These are phyloP conservation scores for Hortiboletus campestris DNA, from an alignment of 768 basidiomycete species.

Conservation along the genomic window DNA sequence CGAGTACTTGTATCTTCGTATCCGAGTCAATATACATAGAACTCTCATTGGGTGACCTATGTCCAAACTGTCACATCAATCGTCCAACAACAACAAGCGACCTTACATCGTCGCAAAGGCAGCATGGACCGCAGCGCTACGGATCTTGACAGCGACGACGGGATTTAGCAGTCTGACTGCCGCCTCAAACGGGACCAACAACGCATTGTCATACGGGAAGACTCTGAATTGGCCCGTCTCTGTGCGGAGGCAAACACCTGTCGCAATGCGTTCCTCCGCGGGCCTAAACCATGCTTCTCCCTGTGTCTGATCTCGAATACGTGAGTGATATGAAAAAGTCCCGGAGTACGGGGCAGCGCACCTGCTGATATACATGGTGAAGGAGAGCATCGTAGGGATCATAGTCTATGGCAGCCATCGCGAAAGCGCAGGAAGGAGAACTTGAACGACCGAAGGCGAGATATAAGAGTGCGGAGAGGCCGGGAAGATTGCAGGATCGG, in stretches of 20 bases:
- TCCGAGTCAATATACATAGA: slow-evolving; percentile 71
- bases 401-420: slow-evolving; percentile 56
- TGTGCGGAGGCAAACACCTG: slow-evolving; percentile 74
- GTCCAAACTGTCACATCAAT: not conserved
- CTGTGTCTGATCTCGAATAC: slow-evolving; percentile 55
- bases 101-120: slow-evolving; percentile 66
- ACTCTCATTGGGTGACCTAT: slow-evolving; percentile 50
- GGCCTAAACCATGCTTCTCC: slow-evolving; percentile 86
- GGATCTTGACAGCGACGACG: slow-evolving; percentile 76
- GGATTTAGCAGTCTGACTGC: slow-evolving; percentile 76
- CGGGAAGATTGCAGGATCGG: not conserved
- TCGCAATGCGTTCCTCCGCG: slow-evolving; percentile 71
- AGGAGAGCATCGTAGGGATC: slow-evolving; percentile 78
- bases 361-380: slow-evolving; percentile 76
- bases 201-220: slow-evolving; percentile 79
- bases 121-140: slow-evolving; percentile 79
- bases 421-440: not conserved
- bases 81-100: not conserved
- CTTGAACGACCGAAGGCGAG: not conserved
- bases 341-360: slow-evolving; percentile 27
- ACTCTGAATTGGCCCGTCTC: slow-evolving; percentile 68
- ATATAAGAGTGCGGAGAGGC: slow-evolving; percentile 15
- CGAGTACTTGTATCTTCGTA: slow-evolving; percentile 84
- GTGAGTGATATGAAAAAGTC: not conserved
- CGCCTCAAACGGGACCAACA: slow-evolving; percentile 74